Conservation (phyloP, 805 yeast genomes). For the Candida maris region DNA sequence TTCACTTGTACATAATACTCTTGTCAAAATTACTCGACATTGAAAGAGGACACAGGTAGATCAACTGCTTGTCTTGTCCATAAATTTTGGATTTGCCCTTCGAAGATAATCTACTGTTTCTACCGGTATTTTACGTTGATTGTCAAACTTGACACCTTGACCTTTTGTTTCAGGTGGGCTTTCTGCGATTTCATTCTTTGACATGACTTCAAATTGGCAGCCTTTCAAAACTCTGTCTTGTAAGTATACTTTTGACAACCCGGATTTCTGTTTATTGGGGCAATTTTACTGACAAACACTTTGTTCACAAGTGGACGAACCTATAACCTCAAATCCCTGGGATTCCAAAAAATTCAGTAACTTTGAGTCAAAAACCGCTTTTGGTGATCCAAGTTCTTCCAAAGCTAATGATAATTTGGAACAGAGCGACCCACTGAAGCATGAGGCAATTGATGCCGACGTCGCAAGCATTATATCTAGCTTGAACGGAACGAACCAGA, state of each 20-base stretch:
- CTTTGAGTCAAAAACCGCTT: constrained; percentile 7
- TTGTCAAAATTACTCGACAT: too few species aligned
- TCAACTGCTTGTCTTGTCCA: background rate
- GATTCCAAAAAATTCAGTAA: constrained; percentile 23
- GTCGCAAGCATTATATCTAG: constrained; percentile 34
- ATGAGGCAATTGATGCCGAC: constrained; percentile 22
- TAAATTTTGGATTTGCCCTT: constrained; percentile 1
- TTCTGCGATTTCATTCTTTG: constrained; percentile 1
- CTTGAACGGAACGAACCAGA: constrained; percentile 24
- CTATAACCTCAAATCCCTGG: constrained; percentile 27
- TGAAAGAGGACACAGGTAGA: background rate
- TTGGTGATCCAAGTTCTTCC: constrained; percentile 20
- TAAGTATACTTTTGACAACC: too few species aligned
- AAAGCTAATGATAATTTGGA: constrained; percentile 5
- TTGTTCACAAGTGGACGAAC: constrained; percentile 27
- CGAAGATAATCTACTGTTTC: background rate
- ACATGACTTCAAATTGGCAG: constrained; percentile 26
- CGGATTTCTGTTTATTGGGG: too few species aligned
- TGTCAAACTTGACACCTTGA: background rate
- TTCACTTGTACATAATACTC: constrained; percentile 1
- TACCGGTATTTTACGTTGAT: constrained; percentile 2
- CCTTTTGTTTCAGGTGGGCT: constrained; percentile 2
- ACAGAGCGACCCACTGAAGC: constrained; percentile 2
- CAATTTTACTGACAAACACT: background rate
- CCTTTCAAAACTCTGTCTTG: constrained; percentile 22